These are phyloP conservation scores for Annulohypoxylon bovei DNA, from an alignment of 495 filamentous ascomycete species.

Conservation along the genomic window DNA sequence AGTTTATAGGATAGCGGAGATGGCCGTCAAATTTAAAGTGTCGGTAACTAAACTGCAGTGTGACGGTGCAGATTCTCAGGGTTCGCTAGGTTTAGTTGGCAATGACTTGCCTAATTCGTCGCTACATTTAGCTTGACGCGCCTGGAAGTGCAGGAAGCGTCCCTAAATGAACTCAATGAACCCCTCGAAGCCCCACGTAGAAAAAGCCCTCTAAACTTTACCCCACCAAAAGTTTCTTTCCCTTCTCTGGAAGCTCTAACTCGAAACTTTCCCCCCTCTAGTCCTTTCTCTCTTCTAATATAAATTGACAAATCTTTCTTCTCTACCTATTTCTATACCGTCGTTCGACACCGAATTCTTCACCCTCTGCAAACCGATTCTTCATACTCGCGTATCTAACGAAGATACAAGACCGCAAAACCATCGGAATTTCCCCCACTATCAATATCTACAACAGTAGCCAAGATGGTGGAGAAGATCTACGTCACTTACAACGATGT, in stretches of 20 bases:
- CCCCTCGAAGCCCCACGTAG: conserved; percentile 32
- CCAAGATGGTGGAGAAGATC: conserved; percentile 82
- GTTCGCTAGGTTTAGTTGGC: conserved; percentile 1
- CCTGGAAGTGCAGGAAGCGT: neutral
- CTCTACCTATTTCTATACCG: conserved; percentile 12
- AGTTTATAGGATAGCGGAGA: conserved; percentile 24
- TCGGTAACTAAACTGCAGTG: conserved; percentile 22
- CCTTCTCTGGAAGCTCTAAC: conserved; percentile 5
- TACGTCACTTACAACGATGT: conserved; percentile 98
- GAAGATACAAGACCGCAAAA: neutral
- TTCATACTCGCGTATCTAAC: conserved; percentile 1
- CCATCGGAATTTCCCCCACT: conserved; percentile 10
- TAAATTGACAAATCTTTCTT: conserved; percentile 2
- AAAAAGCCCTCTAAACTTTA: conserved; percentile 7
- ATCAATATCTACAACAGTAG: conserved; percentile 23
- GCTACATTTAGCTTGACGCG: neutral
- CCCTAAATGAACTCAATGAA: conserved; percentile 7
- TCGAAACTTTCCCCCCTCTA: conserved; percentile 33
- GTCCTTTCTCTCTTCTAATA: conserved; percentile 8
- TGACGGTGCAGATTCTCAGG: conserved; percentile 7
- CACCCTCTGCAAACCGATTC: neutral
- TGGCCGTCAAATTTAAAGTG: conserved; percentile 30
- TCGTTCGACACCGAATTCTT: neutral
- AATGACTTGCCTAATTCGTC: conserved; percentile 33
- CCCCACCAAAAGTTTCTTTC: conserved; percentile 37